phyloP scores from a whole-genome alignment of 2,329 filamentous ascomycete species.

The Cadophora sp. region DNA sequence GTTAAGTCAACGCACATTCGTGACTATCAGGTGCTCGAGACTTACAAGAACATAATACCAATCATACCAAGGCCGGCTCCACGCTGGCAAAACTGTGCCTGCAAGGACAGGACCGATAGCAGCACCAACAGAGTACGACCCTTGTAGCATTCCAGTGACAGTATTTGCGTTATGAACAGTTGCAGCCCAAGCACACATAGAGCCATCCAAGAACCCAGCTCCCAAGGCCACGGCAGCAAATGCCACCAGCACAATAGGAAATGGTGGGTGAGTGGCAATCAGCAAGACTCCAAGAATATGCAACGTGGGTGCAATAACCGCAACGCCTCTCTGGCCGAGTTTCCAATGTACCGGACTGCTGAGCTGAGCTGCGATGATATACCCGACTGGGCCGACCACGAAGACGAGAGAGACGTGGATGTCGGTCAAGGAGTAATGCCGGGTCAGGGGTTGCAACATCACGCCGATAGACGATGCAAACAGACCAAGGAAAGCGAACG shows the following conservation, averaged over 20 bases:
- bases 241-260: background rate
- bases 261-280: background rate
- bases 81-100: background rate
- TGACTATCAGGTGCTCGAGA: too few relatives aligned
- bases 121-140: constrained; percentile 1
- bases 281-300: background rate
- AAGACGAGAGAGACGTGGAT: constrained; percentile 6
- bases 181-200: constrained; percentile 4
- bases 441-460: background rate
- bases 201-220: constrained; percentile 2
- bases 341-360: constrained; percentile 1
- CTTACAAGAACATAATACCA: constrained; percentile 14
- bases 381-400: background rate
- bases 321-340: background rate
- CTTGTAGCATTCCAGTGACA: constrained; percentile 8
- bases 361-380: constrained; percentile 1
- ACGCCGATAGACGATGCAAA: constrained; percentile 1
- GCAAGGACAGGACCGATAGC: constrained; percentile 1
- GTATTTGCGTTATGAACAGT: constrained; percentile 7
- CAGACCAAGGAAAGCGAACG: constrained; percentile 6
- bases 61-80: background rate
- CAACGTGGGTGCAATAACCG: background rate
- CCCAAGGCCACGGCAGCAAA: background rate
- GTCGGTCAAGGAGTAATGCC: background rate
- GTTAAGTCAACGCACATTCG: background rate